phyloP scores from a whole-genome alignment of 2,329 filamentous ascomycete genomes.

The Phyllachora maydis region DNA sequence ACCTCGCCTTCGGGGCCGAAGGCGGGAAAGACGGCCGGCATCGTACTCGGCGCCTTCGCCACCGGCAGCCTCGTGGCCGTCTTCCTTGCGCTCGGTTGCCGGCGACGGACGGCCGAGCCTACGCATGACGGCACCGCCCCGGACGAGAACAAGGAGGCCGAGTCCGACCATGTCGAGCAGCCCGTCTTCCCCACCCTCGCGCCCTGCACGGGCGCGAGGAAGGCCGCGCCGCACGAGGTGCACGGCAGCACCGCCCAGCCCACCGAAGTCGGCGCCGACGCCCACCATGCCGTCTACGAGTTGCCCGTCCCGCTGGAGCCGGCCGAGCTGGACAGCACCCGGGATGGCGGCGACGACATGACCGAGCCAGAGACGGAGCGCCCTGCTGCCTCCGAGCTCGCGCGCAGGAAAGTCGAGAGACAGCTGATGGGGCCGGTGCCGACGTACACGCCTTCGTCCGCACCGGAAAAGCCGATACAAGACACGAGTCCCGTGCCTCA shows the following conservation, averaged over 20 bases:
- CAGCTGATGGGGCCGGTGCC: conserved; percentile 28
- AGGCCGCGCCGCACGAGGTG: conserved; percentile 7
- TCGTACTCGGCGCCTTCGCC: conserved; percentile 19
- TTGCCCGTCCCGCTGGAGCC: conserved; percentile 23
- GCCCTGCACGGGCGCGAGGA: conserved; percentile 13
- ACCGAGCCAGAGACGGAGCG: conserved; percentile 18
- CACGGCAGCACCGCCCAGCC: conserved; percentile 12
- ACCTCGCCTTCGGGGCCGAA: conserved; percentile 11
- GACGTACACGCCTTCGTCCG: conserved; percentile 20
- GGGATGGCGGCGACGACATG: conserved; percentile 15
- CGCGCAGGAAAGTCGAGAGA: conserved; percentile 25
- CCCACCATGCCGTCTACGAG: conserved; percentile 28
- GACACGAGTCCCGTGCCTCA: conserved; percentile 13
- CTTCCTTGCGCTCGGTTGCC: conserved; percentile 10
- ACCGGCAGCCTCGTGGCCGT: conserved; percentile 11
- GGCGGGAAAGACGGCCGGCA: conserved; percentile 20
- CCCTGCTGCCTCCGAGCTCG: conserved; percentile 21
- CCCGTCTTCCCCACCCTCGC: conserved; percentile 22
- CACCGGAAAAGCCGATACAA: conserved; percentile 13
- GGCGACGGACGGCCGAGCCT: conserved; percentile 12
- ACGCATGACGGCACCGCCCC: conserved; percentile 9
- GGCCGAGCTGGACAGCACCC: conserved; percentile 24
- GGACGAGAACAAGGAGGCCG: conserved; percentile 15
- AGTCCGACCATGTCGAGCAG: conserved; percentile 12
- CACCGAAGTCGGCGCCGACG: conserved; percentile 18